Conservation (phyloP, 495 filamentous ascomycete genomes). For the Astrocystis sublimbata region DNA sequence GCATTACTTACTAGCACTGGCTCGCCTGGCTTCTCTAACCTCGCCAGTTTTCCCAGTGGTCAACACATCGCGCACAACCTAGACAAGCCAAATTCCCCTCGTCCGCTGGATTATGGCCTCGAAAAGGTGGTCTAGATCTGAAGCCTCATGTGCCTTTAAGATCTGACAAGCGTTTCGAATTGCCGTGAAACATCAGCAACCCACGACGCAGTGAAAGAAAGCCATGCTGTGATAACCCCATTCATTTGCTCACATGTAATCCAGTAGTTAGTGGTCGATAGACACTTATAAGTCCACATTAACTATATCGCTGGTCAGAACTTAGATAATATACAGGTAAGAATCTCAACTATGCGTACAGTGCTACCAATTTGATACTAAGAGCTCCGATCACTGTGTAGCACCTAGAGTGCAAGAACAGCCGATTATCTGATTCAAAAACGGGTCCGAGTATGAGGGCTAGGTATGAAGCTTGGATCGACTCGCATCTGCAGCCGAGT, state of each 20-base stretch:
- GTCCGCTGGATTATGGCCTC: neutral
- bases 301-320: too few species aligned
- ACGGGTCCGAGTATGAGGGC: neutral
- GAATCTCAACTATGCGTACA: too few species aligned
- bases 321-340: too few species aligned
- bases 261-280: too few species aligned
- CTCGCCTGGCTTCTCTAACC: too few species aligned
- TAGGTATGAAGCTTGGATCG: neutral
- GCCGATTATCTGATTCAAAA: neutral
- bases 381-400: too few species aligned
- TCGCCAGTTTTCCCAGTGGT: neutral
- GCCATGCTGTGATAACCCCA: too few species aligned
- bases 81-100: neutral
- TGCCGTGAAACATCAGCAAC: neutral
- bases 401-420: neutral
- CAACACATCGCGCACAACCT: neutral
- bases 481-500: neutral
- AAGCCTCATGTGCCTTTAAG: conserved; percentile 3
- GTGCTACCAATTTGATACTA: too few species aligned
- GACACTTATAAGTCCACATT: too few species aligned
- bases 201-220: too few species aligned
- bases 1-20: too few species aligned
- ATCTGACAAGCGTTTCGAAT: neutral
- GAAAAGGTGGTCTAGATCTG: neutral
- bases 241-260: too few species aligned